Percentiles rank a stretch among this genome's conserved stretches.
These are phyloP conservation scores for Diaporthe amygdali DNA, from an alignment of 2,329 filamentous ascomycete genomes.

Conservation along the genomic window DNA sequence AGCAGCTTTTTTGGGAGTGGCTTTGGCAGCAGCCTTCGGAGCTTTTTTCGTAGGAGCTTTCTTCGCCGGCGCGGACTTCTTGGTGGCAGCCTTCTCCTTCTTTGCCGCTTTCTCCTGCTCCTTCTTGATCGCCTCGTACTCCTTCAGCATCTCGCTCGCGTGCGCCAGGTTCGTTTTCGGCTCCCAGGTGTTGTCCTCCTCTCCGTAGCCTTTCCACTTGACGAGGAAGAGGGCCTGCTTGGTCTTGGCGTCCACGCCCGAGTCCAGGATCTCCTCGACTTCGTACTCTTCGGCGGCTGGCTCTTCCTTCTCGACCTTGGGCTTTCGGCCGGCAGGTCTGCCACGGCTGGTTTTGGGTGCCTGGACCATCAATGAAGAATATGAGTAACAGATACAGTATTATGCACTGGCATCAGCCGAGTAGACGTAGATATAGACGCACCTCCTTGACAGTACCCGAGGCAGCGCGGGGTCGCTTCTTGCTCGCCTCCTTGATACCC, in stretches of 20 bases:
- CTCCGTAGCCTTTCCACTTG: constrained; percentile 57
- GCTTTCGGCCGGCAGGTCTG: constrained; percentile 20
- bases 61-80: constrained; percentile 8
- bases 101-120: constrained; percentile 11
- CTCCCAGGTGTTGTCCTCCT: constrained; percentile 58
- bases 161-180: constrained; percentile 49
- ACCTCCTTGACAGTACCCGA: constrained; percentile 19
- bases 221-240: constrained; percentile 51
- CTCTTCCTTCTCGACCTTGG: constrained; percentile 13
- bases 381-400: background rate
- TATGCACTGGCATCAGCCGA: background rate
- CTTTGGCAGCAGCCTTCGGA: constrained; percentile 9
- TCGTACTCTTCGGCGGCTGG: constrained; percentile 43
- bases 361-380: background rate
- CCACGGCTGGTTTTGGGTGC: constrained; percentile 12
- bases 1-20: constrained; percentile 14
- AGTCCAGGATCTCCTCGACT: constrained; percentile 53
- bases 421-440: background rate
- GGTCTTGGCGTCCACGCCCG: constrained; percentile 42
- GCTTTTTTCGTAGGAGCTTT: background rate
- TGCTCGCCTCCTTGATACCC: constrained; percentile 22
- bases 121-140: constrained; percentile 40
- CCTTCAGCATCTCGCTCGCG: constrained; percentile 41
- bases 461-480: constrained; percentile 20
- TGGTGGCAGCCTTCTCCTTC: constrained; percentile 21